Evolutionary conservation across 1,284 basidiomycete species (phyloP).

Genomic region (Leccinum solheimii): DNA sequence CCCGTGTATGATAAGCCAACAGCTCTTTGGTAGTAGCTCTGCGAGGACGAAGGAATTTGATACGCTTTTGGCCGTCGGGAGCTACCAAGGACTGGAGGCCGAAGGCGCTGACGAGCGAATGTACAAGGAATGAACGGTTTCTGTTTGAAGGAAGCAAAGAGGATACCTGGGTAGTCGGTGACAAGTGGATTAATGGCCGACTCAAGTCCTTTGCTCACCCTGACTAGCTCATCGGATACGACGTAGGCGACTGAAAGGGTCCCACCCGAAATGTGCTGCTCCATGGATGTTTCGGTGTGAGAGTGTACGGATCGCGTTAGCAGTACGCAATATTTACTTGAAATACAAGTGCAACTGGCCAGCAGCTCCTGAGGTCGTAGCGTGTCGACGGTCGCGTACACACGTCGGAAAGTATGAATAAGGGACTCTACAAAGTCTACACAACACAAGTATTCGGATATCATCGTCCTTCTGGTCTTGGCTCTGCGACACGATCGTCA

Average conservation of each 20-base stretch:
- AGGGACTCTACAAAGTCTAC: background rate
- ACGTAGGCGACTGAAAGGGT: conserved; percentile 46
- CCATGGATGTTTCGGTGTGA: conserved; percentile 6
- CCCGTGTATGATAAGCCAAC: conserved; percentile 53
- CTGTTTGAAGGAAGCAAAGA: conserved; percentile 81
- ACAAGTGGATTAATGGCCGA: background rate
- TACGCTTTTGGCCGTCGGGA: conserved; percentile 26
- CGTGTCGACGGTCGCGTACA: background rate
- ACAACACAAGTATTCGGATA: background rate
- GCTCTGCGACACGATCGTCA: conserved; percentile 33
- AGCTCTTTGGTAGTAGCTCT: conserved; percentile 54
- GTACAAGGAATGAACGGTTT: conserved; percentile 79
- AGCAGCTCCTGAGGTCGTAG: background rate
- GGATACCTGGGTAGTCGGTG: conserved; percentile 45
- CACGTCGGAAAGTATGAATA: background rate
- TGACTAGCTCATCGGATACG: conserved; percentile 57
- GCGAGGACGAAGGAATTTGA: conserved; percentile 53
- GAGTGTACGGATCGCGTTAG: background rate
- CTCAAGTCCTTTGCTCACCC: conserved; percentile 35
- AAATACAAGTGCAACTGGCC: background rate
- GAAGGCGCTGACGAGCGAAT: conserved; percentile 65
- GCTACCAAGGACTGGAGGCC: conserved; percentile 48
- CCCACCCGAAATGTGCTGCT: conserved; percentile 1
- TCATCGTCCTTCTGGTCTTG: conserved; percentile 43
- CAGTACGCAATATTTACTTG: too few species aligned